phyloP scores from a whole-genome alignment of 306 rosid species.

The Aeschynomene evenia region DNA sequence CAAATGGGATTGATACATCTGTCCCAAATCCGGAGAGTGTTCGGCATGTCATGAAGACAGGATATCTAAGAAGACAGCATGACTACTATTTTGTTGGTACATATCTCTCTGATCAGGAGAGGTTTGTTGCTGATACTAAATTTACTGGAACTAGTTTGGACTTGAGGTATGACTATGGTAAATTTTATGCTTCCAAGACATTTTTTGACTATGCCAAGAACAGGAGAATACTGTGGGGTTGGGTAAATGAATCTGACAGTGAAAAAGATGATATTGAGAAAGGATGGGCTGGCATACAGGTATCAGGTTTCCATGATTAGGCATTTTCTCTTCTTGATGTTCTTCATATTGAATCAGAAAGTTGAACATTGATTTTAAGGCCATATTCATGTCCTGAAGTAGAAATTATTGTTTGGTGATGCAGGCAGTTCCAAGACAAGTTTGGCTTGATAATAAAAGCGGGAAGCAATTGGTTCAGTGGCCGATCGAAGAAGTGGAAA shows the following conservation, averaged over 20 bases:
- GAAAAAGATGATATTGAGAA: constrained; percentile 38
- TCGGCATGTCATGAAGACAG: constrained; percentile 44
- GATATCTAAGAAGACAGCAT: constrained; percentile 9
- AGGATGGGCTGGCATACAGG: constrained; percentile 69
- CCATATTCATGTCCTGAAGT: not conserved
- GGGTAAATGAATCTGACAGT: constrained; percentile 40
- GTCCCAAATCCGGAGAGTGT: not conserved
- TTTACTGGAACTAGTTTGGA: constrained; percentile 35
- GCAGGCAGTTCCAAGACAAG: constrained; percentile 57
- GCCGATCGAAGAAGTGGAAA: constrained; percentile 53
- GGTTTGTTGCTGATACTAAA: constrained; percentile 32
- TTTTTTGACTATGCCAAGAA: constrained; percentile 43
- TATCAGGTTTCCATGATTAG: constrained; percentile 8
- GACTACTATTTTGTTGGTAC: constrained; percentile 48
- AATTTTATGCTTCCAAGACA: constrained; percentile 52
- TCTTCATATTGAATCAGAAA: not conserved
- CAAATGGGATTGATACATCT: constrained; percentile 42
- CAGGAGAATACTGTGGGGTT: constrained; percentile 43
- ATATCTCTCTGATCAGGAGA: constrained; percentile 34
- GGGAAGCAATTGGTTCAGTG: constrained; percentile 50
- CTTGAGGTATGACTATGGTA: constrained; percentile 48
- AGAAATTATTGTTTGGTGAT: not conserved
- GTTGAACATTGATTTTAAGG: not conserved
- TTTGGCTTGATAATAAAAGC: constrained; percentile 44
- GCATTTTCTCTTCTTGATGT: not conserved